A percentile compares a stretch with the other conserved stretches of the same genome.
Conservation (phyloP, 106 monocot species). For the Platanthera zijinensis region DNA sequence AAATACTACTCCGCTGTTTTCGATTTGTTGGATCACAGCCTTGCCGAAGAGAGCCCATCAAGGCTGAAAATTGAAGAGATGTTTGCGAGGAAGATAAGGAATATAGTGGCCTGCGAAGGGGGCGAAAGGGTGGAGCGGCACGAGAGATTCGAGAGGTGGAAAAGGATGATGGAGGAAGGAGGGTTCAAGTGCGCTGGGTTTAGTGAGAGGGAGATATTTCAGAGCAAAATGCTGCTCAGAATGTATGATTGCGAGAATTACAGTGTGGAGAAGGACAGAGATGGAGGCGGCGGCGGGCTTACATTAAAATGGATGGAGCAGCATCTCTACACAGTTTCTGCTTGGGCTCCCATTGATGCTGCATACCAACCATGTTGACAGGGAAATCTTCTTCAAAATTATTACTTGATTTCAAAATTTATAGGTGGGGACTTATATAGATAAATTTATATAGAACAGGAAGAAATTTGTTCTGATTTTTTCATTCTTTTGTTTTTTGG, state of each 20-base stretch:
- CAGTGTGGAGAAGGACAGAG: slow-evolving; percentile 28
- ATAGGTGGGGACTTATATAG: not conserved
- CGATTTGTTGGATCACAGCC: slow-evolving; percentile 38
- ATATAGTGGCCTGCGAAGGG: slow-evolving; percentile 50
- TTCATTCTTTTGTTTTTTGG: not conserved
- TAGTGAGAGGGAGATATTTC: slow-evolving; percentile 41
- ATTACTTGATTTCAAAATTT: not conserved
- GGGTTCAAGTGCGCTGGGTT: slow-evolving; percentile 28
- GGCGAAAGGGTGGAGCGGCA: slow-evolving; percentile 57
- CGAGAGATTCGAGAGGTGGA: slow-evolving; percentile 51
- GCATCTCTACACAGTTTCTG: slow-evolving; percentile 66
- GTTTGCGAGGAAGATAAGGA: slow-evolving; percentile 67
- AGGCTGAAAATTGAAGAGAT: slow-evolving; percentile 66
- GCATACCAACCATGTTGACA: slow-evolving; percentile 4
- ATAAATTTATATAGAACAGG: not conserved
- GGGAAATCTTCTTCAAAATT: not conserved
- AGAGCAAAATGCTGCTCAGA: slow-evolving; percentile 43
- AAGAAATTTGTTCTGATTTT: not conserved
- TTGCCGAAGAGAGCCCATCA: slow-evolving; percentile 22
- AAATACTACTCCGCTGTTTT: slow-evolving; percentile 65
- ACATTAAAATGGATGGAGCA: slow-evolving; percentile 59
- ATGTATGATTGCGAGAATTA: slow-evolving; percentile 36
- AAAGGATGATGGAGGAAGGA: slow-evolving; percentile 34
- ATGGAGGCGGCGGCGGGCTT: slow-evolving; percentile 33
- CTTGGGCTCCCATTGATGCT: slow-evolving; percentile 34